phyloP scores from a whole-genome alignment of 2,329 filamentous ascomycete genomes.

The Metarhizium brunneum region DNA sequence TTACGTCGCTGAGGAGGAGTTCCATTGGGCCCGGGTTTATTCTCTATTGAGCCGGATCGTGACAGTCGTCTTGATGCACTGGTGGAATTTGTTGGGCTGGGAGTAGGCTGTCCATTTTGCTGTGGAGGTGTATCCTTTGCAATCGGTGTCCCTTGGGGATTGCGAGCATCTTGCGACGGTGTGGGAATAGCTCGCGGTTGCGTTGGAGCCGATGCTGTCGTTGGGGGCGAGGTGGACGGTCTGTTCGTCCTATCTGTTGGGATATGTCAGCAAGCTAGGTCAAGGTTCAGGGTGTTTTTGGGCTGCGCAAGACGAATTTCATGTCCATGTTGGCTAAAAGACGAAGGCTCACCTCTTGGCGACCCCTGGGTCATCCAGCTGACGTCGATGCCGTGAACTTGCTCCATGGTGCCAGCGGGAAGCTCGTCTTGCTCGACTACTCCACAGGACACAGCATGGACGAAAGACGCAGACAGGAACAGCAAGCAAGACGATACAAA shows the following conservation, averaged over 20 bases:
- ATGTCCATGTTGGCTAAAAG: constrained; percentile 1
- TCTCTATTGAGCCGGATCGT: constrained; percentile 27
- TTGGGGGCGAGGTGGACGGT: constrained; percentile 17
- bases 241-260: constrained; percentile 21
- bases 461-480: neutral
- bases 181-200: constrained; percentile 24
- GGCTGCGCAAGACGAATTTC: neutral
- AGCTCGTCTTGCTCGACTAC: constrained; percentile 1
- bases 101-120: constrained; percentile 11
- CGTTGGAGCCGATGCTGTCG: constrained; percentile 15
- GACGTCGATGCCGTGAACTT: constrained; percentile 74
- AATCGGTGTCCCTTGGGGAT: constrained; percentile 17
- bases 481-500: neutral
- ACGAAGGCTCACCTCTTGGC: constrained; percentile 55
- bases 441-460: neutral
- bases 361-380: constrained; percentile 81
- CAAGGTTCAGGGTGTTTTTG: neutral
- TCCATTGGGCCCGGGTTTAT: constrained; percentile 16
- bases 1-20: constrained; percentile 47
- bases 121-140: constrained; percentile 10
- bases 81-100: constrained; percentile 15
- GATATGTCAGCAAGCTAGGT: neutral
- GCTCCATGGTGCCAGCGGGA: constrained; percentile 54
- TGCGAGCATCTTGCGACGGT: constrained; percentile 16
- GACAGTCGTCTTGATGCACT: constrained; percentile 16